phyloP scores from a whole-genome alignment of 371 early-diverging fungal genomes.

The Gilbertella persicaria region DNA sequence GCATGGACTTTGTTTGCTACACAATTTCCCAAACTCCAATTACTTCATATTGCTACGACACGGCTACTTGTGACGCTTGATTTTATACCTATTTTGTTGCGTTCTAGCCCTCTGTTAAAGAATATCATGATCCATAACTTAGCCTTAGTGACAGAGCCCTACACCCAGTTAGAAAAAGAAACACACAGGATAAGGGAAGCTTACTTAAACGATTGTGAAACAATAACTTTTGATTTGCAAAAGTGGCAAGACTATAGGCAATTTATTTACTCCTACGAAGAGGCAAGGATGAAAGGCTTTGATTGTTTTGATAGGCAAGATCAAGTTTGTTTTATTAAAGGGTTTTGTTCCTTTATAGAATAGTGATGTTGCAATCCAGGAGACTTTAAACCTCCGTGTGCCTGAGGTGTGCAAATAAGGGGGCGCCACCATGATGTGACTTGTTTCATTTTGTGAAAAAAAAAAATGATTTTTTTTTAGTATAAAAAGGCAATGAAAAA shows the following conservation, averaged over 20 bases:
- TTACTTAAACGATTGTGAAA: conserved; percentile 17
- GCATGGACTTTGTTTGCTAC: conserved; percentile 36
- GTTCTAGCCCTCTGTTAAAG: conserved; percentile 3
- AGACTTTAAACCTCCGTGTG: background rate
- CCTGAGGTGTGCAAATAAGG: too few species aligned
- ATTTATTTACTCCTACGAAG: conserved; percentile 22
- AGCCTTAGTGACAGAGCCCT: conserved; percentile 8
- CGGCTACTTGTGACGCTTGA: conserved; percentile 22
- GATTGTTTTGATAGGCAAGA: conserved; percentile 34
- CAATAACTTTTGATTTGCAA: conserved; percentile 3
- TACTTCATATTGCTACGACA: conserved; percentile 38
- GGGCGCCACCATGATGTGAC: too few species aligned
- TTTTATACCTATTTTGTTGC: conserved; percentile 32
- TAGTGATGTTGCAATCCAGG: too few species aligned
- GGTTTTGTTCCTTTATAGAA: conserved; percentile 24
- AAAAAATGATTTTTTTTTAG: conserved; percentile 3
- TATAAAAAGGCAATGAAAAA: conserved; percentile 12
- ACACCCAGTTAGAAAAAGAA: too few species aligned
- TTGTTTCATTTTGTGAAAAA: background rate
- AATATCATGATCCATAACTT: conserved; percentile 46
- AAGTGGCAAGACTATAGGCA: conserved; percentile 8
- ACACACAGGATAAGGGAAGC: too few species aligned
- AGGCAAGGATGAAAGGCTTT: conserved; percentile 30
- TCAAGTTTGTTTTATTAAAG: conserved; percentile 40
- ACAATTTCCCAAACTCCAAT: conserved; percentile 18